These are phyloP conservation scores for Steccherinum ochraceum DNA, from an alignment of 768 basidiomycete genomes.

Conservation along the genomic window DNA sequence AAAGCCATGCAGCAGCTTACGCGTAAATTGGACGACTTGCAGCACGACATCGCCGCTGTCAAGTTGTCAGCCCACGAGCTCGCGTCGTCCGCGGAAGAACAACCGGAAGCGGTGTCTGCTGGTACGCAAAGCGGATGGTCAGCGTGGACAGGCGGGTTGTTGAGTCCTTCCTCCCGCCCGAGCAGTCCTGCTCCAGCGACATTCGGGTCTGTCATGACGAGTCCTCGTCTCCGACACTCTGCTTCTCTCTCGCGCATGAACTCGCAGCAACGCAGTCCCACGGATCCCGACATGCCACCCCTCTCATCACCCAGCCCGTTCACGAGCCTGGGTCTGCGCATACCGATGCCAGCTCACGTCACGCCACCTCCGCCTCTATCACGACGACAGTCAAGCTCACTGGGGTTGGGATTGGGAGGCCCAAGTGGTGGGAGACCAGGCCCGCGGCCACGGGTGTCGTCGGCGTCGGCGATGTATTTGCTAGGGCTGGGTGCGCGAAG, in stretches of 20 bases:
- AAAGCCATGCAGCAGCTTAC: conserved; percentile 43
- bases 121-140: conserved; percentile 24
- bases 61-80: conserved; percentile 53
- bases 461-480: conserved; percentile 58
- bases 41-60: conserved; percentile 69
- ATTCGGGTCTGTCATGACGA: conserved; percentile 68
- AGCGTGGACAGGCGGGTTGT: conserved; percentile 55
- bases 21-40: conserved; percentile 62
- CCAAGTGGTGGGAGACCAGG: conserved; percentile 17
- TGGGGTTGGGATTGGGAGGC: conserved; percentile 10
- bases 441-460: conserved; percentile 32
- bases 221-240: conserved; percentile 48
- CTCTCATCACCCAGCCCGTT: conserved; percentile 30
- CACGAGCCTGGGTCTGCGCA: conserved; percentile 40
- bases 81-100: conserved; percentile 10
- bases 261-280: conserved; percentile 10
- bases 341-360: conserved; percentile 51
- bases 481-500: conserved; percentile 49
- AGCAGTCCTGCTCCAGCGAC: conserved; percentile 43
- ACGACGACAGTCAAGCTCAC: no score
- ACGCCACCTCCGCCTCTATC: conserved; percentile 3
- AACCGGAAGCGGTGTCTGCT: conserved; percentile 6
- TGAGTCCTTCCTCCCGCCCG: conserved; percentile 32
- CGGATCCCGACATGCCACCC: conserved; percentile 2
- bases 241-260: conserved; percentile 30